These are phyloP conservation scores for Hypholoma fasciculare DNA, from an alignment of 768 basidiomycete species.

Conservation along the genomic window DNA sequence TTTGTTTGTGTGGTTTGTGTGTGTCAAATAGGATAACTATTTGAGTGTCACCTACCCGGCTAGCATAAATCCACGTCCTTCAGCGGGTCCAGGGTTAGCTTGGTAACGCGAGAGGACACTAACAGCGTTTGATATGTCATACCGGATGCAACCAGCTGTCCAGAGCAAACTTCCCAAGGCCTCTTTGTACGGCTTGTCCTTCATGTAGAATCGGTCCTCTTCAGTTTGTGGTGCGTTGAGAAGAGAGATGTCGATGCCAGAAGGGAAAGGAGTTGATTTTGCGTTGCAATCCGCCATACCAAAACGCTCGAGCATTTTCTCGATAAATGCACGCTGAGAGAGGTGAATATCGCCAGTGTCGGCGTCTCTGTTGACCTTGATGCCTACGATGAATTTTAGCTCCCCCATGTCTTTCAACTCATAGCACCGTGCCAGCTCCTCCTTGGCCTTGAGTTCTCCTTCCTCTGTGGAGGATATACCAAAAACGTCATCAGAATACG, in stretches of 20 bases:
- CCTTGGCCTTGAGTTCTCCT: conserved; percentile 4
- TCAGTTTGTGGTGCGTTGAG: conserved; percentile 1
- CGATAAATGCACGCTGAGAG: conserved; percentile 5
- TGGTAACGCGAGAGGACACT: conserved; percentile 16
- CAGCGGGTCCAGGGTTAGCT: conserved; percentile 19
- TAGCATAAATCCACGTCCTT: no score
- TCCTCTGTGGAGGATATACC: conserved; percentile 10
- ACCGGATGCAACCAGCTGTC: conserved; percentile 18
- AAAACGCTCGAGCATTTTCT: conserved; percentile 10
- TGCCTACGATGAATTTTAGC: conserved; percentile 8
- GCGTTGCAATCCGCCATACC: conserved; percentile 11
- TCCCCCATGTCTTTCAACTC: conserved; percentile 9
- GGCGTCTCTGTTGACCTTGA: conserved; percentile 8
- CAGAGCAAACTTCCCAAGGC: conserved; percentile 23
- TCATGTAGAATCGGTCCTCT: conserved; percentile 2
- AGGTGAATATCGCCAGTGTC: conserved; percentile 2
- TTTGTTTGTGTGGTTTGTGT: no score
- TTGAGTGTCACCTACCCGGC: no score
- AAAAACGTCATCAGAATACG: conserved; percentile 14
- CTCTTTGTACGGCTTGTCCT: conserved; percentile 4
- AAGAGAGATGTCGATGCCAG: conserved; percentile 2
- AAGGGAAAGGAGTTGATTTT: conserved; percentile 9
- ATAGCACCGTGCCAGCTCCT: conserved; percentile 12
- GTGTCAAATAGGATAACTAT: no score
- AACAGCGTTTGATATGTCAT: conserved; percentile 22